phyloP scores from a whole-genome alignment of 2,329 filamentous ascomycete species.

The Sordariomycetes sp. region DNA sequence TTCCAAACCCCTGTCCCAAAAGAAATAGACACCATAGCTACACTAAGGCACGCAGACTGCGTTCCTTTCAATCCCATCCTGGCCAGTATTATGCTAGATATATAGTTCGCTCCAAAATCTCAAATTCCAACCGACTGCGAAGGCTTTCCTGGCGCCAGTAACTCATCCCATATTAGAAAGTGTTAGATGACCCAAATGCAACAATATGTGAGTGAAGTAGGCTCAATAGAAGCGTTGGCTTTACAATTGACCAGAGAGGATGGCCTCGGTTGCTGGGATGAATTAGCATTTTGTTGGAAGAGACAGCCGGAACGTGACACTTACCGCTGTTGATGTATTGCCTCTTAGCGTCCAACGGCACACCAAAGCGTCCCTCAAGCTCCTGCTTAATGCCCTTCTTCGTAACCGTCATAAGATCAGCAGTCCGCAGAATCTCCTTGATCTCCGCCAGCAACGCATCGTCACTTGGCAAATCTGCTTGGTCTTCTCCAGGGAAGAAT shows the following conservation, averaged over 20 bases:
- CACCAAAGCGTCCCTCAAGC: constrained; percentile 81
- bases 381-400: constrained; percentile 98
- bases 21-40: no score
- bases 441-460: constrained; percentile 91
- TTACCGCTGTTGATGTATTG: constrained; percentile 90
- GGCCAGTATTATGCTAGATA: no score
- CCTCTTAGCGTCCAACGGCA: constrained; percentile 77
- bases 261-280: constrained; percentile 60
- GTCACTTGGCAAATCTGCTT: constrained; percentile 72
- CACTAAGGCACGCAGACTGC: no score
- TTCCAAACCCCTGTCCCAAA: no score
- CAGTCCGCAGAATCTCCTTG: constrained; percentile 80
- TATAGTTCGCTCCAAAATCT: no score
- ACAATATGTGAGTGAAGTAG: background rate
- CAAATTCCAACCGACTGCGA: no score
- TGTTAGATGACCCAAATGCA: background rate
- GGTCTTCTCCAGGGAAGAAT: constrained; percentile 54
- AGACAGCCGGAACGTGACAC: constrained; percentile 21
- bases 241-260: constrained; percentile 50
- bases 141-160: no score
- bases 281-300: constrained; percentile 9
- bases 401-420: constrained; percentile 94
- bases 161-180: background rate
- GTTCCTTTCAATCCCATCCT: no score
- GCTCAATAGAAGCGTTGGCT: no score